phyloP scores from a whole-genome alignment of 805 yeast genomes.

The Nakazawaea anatomiae region DNA sequence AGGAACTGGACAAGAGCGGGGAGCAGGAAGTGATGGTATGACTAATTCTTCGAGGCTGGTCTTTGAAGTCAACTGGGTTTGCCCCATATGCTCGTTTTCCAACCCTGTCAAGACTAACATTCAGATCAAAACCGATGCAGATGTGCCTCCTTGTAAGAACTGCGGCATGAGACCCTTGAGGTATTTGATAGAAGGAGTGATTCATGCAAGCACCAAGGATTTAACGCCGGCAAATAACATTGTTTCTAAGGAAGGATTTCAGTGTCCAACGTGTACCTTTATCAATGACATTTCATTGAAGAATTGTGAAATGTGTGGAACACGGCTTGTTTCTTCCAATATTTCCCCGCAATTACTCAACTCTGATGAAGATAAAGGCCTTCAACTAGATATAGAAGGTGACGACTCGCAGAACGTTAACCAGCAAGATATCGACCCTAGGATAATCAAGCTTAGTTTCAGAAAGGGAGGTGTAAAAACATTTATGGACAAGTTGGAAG shows the following conservation, averaged over 20 bases:
- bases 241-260: slow-evolving; percentile 25
- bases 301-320: slow-evolving; percentile 86
- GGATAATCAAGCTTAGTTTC: slow-evolving; percentile 63
- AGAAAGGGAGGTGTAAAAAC: slow-evolving; percentile 59
- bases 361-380: not conserved
- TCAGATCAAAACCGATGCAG: slow-evolving; percentile 10
- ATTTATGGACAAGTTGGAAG: slow-evolving; percentile 42
- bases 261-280: slow-evolving; percentile 54
- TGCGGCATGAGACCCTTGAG: slow-evolving; percentile 54
- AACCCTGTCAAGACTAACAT: slow-evolving; percentile 33
- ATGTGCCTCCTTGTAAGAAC: slow-evolving; percentile 44
- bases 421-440: slow-evolving; percentile 19
- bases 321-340: slow-evolving; percentile 31
- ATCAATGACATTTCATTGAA: slow-evolving; percentile 73
- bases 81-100: slow-evolving; percentile 82
- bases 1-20: not conserved
- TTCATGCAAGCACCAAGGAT: slow-evolving; percentile 8
- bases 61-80: slow-evolving; percentile 52
- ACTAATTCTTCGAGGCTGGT: not conserved
- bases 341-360: slow-evolving; percentile 12
- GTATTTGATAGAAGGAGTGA: slow-evolving; percentile 24
- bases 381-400: slow-evolving; percentile 8
- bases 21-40: not conserved
- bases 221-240: slow-evolving; percentile 4
- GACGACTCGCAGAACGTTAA: slow-evolving; percentile 5